phyloP scores from a whole-genome alignment of 2,329 filamentous ascomycete genomes.

The Thielaviopsis musarum region DNA sequence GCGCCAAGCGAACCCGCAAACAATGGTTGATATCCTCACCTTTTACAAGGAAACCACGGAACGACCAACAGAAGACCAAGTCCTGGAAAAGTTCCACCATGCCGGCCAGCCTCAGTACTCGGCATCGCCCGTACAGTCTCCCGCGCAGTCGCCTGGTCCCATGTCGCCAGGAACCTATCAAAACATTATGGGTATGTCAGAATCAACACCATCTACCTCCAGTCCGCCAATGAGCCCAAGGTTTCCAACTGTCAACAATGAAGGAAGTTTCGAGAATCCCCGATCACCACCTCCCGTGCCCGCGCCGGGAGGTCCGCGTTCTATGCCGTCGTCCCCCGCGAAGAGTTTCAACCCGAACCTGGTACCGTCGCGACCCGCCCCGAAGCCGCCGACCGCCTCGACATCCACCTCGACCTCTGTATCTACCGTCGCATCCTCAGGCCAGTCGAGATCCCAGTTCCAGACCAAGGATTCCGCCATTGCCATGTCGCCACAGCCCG shows the following conservation, averaged over 20 bases:
- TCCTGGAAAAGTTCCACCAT: constrained; percentile 93
- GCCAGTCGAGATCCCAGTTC: constrained; percentile 33
- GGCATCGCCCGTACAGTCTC: constrained; percentile 26
- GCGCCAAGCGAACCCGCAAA: constrained; percentile 86
- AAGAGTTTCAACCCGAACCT: constrained; percentile 37
- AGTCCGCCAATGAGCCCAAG: constrained; percentile 72
- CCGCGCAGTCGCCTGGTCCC: constrained; percentile 23
- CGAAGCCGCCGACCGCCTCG: constrained; percentile 56
- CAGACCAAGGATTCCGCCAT: constrained; percentile 46
- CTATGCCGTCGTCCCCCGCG: constrained; percentile 16
- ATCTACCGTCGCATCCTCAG: constrained; percentile 35
- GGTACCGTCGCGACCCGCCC: constrained; percentile 70
- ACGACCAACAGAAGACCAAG: constrained; percentile 61
- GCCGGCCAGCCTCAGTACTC: constrained; percentile 40
- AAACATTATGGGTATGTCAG: constrained; percentile 37
- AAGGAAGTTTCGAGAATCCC: constrained; percentile 94
- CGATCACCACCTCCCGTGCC: constrained; percentile 84
- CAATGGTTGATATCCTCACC: constrained; percentile 85
- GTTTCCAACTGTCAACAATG: constrained; percentile 69
- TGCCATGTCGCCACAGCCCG: constrained; percentile 39
- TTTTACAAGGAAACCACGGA: constrained; percentile 95
- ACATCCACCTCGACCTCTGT: constrained; percentile 18
- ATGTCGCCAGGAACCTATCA: constrained; percentile 38
- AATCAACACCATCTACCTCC: constrained; percentile 30
- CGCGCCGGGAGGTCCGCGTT: constrained; percentile 22